phyloP scores from a whole-genome alignment of 2,329 filamentous ascomycete genomes.

The Fusarium decemcellulare region DNA sequence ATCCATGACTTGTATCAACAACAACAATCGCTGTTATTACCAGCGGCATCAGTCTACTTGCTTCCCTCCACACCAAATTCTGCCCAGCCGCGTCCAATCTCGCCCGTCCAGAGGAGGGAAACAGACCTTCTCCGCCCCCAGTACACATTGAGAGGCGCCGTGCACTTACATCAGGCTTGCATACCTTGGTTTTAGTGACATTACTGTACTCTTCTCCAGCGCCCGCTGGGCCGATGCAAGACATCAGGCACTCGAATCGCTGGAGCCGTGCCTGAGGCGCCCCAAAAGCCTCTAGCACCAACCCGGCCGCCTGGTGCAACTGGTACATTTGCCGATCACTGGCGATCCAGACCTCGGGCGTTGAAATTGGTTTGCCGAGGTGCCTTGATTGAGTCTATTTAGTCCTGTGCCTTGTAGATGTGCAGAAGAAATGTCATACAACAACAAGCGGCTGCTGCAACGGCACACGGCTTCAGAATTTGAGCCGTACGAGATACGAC shows the following conservation, averaged over 20 bases:
- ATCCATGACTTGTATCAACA: constrained; percentile 7
- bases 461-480: neutral
- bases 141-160: neutral
- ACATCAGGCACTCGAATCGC: constrained; percentile 14
- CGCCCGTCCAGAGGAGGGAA: too few species aligned
- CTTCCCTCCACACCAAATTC: neutral
- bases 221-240: constrained; percentile 38
- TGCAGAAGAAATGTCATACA: neutral
- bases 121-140: neutral
- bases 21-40: neutral
- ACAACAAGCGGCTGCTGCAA: neutral
- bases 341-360: neutral
- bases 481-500: neutral
- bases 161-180: constrained; percentile 5
- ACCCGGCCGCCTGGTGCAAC: constrained; percentile 8
- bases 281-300: neutral
- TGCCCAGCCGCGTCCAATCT: neutral
- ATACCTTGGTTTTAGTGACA: neutral
- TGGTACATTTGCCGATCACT: constrained; percentile 8
- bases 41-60: neutral
- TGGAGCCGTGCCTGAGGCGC: constrained; percentile 9
- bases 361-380: neutral
- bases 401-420: neutral
- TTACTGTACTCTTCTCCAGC: neutral
- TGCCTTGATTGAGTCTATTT: neutral